Evolutionary conservation across 1,284 basidiomycete genomes (phyloP).

Genomic region (Takashimella tepidaria): DNA sequence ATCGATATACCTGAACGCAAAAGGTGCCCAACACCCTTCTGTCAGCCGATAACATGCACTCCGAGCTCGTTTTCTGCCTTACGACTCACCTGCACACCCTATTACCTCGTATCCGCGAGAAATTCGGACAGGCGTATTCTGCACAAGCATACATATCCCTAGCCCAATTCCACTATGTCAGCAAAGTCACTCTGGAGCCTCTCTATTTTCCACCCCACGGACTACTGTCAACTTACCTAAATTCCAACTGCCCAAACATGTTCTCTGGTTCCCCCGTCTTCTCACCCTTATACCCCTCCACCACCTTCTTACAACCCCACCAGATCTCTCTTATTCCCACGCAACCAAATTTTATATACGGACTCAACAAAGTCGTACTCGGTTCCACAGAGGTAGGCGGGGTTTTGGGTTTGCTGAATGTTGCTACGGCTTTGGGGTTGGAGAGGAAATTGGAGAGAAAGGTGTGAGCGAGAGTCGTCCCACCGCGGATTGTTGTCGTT

Average conservation of each 20-base stretch:
- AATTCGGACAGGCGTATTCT: conserved; percentile 47
- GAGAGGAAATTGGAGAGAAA: conserved; percentile 48
- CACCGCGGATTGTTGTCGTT: conserved; percentile 51
- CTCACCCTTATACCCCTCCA: conserved; percentile 32
- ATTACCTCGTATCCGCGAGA: conserved; percentile 49
- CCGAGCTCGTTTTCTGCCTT: not conserved
- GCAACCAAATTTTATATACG: conserved; percentile 54
- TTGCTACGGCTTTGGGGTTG: conserved; percentile 46
- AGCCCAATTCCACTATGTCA: too few species aligned
- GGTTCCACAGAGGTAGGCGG: conserved; percentile 50
- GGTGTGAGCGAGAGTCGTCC: conserved; percentile 50
- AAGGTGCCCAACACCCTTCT: too few species aligned
- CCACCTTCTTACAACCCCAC: conserved; percentile 45
- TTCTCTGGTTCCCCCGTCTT: conserved; percentile 43
- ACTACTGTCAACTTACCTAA: conserved; percentile 31
- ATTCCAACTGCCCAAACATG: conserved; percentile 46
- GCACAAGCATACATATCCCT: conserved; percentile 51
- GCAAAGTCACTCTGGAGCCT: too few species aligned
- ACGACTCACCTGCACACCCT: conserved; percentile 41
- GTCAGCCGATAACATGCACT: not conserved
- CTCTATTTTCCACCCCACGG: too few species aligned
- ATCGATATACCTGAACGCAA: conserved; percentile 40
- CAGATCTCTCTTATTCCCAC: conserved; percentile 49
- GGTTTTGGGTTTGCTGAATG: conserved; percentile 54
- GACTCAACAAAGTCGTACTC: conserved; percentile 48